Conservation (phyloP, 495 filamentous ascomycete species). For the Durotheca rogersii region DNA sequence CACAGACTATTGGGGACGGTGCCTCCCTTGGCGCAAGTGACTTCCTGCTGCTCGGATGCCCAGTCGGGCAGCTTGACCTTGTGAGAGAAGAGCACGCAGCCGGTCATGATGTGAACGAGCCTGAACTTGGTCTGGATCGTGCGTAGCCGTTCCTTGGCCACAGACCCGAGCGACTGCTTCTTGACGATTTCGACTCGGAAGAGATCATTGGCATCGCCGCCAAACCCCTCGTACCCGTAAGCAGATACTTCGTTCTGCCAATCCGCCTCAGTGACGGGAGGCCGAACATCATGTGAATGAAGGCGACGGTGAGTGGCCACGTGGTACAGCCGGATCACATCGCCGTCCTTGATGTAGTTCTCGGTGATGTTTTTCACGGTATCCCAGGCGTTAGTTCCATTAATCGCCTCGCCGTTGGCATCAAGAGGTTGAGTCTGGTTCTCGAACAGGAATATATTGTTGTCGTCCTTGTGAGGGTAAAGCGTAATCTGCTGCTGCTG, state of each 20-base stretch:
- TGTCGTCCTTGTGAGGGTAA: constrained; percentile 98
- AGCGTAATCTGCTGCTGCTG: constrained; percentile 98
- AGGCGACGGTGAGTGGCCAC: constrained; percentile 77
- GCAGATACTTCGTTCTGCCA: constrained; percentile 99
- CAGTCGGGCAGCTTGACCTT: constrained; percentile 98
- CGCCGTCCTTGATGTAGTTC: constrained; percentile 74
- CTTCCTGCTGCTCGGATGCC: constrained; percentile 96
- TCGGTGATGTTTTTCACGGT: constrained; percentile 56
- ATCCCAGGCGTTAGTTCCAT: constrained; percentile 83
- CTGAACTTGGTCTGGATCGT: constrained; percentile 97
- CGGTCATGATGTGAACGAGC: constrained; percentile 93
- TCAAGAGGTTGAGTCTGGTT: constrained; percentile 92
- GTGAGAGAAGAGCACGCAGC: constrained; percentile 94
- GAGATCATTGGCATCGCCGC: constrained; percentile 93
- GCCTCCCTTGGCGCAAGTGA: constrained; percentile 91
- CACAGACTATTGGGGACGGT: constrained; percentile 95
- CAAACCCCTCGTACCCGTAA: constrained; percentile 95
- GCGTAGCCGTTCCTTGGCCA: constrained; percentile 80
- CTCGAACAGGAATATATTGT: constrained; percentile 90
- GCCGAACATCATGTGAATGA: constrained; percentile 95
- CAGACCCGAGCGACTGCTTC: constrained; percentile 75
- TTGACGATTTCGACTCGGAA: constrained; percentile 95
- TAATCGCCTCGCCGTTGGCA: constrained; percentile 68
- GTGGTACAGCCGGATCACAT: constrained; percentile 81
- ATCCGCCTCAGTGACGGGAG: constrained; percentile 94